Percentiles rank a stretch among this genome's conserved stretches.
These are phyloP conservation scores for Dicorynia guianensis DNA, from an alignment of 306 rosid genomes.

Conservation along the genomic window DNA sequence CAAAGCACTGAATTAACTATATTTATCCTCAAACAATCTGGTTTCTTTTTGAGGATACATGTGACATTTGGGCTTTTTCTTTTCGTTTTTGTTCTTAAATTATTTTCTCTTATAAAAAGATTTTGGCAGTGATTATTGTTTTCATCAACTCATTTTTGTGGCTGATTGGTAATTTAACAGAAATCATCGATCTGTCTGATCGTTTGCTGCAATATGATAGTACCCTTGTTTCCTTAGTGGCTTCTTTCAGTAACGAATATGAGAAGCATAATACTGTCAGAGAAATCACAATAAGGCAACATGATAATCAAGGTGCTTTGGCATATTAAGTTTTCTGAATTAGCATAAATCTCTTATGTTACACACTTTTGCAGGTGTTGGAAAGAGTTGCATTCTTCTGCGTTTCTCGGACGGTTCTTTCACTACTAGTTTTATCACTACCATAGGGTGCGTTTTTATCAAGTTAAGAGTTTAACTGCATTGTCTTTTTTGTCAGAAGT, in stretches of 20 bases:
- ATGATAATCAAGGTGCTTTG: constrained; percentile 9
- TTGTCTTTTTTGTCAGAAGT: constrained; percentile 25
- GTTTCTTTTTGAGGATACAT: constrained; percentile 8
- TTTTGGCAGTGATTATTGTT: constrained; percentile 6
- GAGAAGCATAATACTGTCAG: neutral
- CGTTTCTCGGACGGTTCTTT: constrained; percentile 98
- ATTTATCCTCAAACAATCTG: constrained; percentile 13
- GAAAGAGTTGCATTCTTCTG: constrained; percentile 97
- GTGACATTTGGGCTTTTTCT: constrained; percentile 9
- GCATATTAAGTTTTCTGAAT: constrained; percentile 15
- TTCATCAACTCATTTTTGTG: neutral
- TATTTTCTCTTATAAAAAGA: neutral
- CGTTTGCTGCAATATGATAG: neutral
- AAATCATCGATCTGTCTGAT: too few species aligned
- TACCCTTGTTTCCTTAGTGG: neutral
- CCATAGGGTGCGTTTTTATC: constrained; percentile 75
- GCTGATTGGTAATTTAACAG: neutral
- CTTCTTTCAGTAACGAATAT: neutral
- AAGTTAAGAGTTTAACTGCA: constrained; percentile 23
- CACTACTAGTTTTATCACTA: constrained; percentile 96
- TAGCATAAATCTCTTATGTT: constrained; percentile 22
- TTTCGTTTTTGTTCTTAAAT: neutral
- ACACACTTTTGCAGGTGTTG: constrained; percentile 72
- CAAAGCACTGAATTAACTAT: constrained; percentile 4
- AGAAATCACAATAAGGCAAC: constrained; percentile 4